A percentile compares a stretch with the other conserved stretches of the same genome.
phyloP scores from a whole-genome alignment of 2,329 filamentous ascomycete genomes.

The Xylariaceae sp. region DNA sequence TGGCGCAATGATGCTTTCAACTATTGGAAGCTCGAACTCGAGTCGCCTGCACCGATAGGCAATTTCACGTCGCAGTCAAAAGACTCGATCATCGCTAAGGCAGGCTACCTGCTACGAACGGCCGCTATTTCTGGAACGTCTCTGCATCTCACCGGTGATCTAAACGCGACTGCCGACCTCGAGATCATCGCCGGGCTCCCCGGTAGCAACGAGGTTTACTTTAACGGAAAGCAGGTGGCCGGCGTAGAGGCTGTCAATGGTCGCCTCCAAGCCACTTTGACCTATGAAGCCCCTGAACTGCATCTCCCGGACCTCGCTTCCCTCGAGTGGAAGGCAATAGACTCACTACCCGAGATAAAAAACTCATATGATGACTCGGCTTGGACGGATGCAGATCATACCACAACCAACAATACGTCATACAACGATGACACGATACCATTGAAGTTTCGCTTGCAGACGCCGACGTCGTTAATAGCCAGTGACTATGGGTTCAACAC shows the following conservation, averaged over 20 bases:
- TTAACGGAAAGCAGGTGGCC: conserved; percentile 50
- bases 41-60: conserved; percentile 34
- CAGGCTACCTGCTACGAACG: conserved; percentile 60
- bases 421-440: conserved; percentile 11
- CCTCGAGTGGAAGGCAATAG: conserved; percentile 64
- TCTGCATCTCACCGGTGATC: conserved; percentile 63
- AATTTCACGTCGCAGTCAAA: conserved; percentile 25
- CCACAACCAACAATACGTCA: conserved; percentile 54
- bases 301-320: conserved; percentile 53
- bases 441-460: conserved; percentile 43
- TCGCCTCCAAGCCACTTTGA: conserved; percentile 25
- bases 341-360: conserved; percentile 67
- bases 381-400: conserved; percentile 57
- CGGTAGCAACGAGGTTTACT: conserved; percentile 43
- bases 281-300: conserved; percentile 29
- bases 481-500: conserved; percentile 72
- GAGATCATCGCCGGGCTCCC: conserved; percentile 63
- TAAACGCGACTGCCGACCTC: conserved; percentile 64
- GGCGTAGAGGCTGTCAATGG: conserved; percentile 32
- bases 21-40: conserved; percentile 62
- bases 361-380: conserved; percentile 61
- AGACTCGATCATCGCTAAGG: conserved; percentile 54
- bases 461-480: conserved; percentile 63
- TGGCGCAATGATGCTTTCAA: conserved; percentile 63
- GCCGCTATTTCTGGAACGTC: conserved; percentile 52